Evolutionary conservation across 345 rosid genomes (phyloP).

Genomic region (Bruguiera gymnorhiza): DNA sequence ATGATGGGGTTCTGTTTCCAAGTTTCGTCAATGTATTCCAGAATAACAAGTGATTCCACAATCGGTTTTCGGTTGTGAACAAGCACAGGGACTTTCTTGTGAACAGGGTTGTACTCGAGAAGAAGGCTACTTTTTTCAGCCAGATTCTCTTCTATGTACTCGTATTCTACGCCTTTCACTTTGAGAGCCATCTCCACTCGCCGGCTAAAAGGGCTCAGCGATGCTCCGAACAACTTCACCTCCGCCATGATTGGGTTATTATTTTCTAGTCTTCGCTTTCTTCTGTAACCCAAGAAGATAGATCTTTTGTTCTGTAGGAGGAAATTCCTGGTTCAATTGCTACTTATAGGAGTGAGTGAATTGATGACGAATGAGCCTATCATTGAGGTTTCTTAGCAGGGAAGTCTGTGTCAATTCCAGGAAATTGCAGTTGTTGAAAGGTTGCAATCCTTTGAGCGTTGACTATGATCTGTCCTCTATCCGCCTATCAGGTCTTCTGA

Average conservation of each 20-base stretch:
- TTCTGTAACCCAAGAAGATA: too few relatives aligned
- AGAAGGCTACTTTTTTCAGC: constrained; percentile 42
- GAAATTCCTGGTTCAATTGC: too few relatives aligned
- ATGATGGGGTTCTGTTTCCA: constrained; percentile 43
- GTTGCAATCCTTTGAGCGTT: too few relatives aligned
- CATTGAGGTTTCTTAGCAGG: too few relatives aligned
- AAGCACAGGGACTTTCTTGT: constrained; percentile 56
- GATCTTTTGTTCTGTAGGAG: too few relatives aligned
- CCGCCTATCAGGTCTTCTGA: too few relatives aligned
- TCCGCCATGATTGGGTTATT: constrained; percentile 18
- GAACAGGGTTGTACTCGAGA: constrained; percentile 40
- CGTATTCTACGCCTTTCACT: constrained; percentile 48
- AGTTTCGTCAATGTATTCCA: constrained; percentile 54
- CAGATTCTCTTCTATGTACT: constrained; percentile 46
- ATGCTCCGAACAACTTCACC: background rate
- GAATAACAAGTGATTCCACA: constrained; percentile 43
- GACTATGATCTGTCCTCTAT: too few relatives aligned
- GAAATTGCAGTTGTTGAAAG: too few relatives aligned
- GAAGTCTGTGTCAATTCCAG: too few relatives aligned
- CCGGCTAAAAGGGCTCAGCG: constrained; percentile 29
- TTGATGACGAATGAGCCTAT: too few relatives aligned
- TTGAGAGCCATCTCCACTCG: constrained; percentile 46
- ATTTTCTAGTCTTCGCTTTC: background rate
- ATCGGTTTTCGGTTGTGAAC: constrained; percentile 41
- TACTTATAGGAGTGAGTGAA: too few relatives aligned